These are phyloP conservation scores for Mortierella sp. DNA, from an alignment of 371 early-diverging fungal species.

Conservation along the genomic window DNA sequence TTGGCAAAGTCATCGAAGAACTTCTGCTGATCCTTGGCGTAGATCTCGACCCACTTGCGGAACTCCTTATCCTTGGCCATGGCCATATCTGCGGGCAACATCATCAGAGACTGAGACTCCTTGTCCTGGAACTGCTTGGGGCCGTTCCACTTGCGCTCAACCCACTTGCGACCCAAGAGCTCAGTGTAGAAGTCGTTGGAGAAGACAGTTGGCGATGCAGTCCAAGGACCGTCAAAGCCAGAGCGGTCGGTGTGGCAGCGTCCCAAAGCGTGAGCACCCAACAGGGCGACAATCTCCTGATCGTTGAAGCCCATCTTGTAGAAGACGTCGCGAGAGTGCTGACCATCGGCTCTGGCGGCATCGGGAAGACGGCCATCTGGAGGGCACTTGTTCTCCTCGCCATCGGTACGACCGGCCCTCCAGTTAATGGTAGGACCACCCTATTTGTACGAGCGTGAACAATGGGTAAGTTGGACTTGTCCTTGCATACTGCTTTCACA, in stretches of 20 bases:
- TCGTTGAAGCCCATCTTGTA: slow-evolving; percentile 97
- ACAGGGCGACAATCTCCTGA: slow-evolving; percentile 93
- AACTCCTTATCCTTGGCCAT: slow-evolving; percentile 75
- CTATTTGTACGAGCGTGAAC: slow-evolving; percentile 22
- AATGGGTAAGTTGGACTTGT: too few species aligned
- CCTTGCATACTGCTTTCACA: too few species aligned
- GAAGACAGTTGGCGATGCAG: slow-evolving; percentile 87
- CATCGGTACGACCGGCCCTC: slow-evolving; percentile 85
- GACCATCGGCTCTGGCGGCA: slow-evolving; percentile 74
- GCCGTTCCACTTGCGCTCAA: slow-evolving; percentile 84
- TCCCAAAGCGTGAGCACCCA: slow-evolving; percentile 97
- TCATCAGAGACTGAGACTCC: slow-evolving; percentile 74
- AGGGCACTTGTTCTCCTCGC: slow-evolving; percentile 61
- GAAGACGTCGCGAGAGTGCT: slow-evolving; percentile 86
- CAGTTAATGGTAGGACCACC: slow-evolving; percentile 90
- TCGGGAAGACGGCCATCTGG: slow-evolving; percentile 96
- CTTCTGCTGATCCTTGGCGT: slow-evolving; percentile 82
- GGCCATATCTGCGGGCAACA: slow-evolving; percentile 86
- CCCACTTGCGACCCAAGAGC: slow-evolving; percentile 85
- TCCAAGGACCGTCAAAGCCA: slow-evolving; percentile 94
- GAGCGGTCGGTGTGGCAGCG: slow-evolving; percentile 91
- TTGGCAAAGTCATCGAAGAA: slow-evolving; percentile 90
- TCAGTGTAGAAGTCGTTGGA: slow-evolving; percentile 89
- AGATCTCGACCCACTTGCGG: slow-evolving; percentile 81
- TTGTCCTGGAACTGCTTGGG: slow-evolving; percentile 89